Conservation (phyloP, 2,329 filamentous ascomycete species). For the Claviceps humidiphila region DNA sequence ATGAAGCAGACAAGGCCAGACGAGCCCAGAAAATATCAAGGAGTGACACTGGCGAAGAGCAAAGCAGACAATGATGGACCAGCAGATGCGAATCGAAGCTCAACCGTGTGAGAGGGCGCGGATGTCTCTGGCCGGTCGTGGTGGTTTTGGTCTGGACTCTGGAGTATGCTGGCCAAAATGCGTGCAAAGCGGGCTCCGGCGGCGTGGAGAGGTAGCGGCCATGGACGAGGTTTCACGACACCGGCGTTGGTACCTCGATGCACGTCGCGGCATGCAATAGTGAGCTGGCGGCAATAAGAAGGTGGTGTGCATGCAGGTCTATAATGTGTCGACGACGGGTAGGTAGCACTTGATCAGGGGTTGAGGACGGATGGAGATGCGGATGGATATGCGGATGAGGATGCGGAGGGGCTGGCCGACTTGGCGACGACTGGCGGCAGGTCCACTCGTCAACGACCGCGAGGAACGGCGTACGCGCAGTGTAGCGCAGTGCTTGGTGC, state of each 20-base stretch:
- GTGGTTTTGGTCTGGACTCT: neutral
- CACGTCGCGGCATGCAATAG: slow-evolving; percentile 28
- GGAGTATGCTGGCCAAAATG: neutral
- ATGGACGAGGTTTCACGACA: slow-evolving; percentile 22
- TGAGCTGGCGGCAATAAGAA: neutral
- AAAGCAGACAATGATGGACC: neutral
- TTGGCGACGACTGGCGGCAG: neutral
- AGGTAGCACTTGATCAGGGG: neutral
- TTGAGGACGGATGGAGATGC: neutral
- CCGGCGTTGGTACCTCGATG: slow-evolving; percentile 31
- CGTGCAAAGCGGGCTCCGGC: neutral
- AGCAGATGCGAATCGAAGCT: neutral
- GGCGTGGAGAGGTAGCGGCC: neutral
- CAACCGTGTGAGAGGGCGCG: slow-evolving; percentile 1
- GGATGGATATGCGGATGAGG: neutral
- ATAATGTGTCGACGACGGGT: neutral
- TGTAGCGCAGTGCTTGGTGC: too few relatives aligned
- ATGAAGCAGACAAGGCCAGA: neutral
- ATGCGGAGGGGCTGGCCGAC: neutral
- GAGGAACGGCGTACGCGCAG: too few relatives aligned
- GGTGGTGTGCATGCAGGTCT: neutral
- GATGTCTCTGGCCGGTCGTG: neutral
- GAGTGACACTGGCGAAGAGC: neutral
- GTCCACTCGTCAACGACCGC: too few relatives aligned
- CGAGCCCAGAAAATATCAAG: neutral